These are phyloP conservation scores for Lentinula novae-zelandiae DNA, from an alignment of 1,284 basidiomycete genomes.

Conservation along the genomic window DNA sequence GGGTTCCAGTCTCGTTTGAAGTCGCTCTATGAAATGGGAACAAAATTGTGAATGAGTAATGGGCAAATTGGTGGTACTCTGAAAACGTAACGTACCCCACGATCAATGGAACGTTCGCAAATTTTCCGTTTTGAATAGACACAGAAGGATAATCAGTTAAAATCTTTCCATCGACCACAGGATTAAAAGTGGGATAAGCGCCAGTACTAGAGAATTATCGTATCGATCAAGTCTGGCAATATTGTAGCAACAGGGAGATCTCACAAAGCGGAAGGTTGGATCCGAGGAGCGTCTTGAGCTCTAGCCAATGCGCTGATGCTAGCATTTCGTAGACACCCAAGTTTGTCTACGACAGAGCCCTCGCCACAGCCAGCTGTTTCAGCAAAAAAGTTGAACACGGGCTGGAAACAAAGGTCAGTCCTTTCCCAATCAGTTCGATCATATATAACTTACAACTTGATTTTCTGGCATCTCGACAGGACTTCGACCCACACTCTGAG, in stretches of 20 bases:
- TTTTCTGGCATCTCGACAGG: slow-evolving; percentile 46
- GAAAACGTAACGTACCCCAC: slow-evolving; percentile 49
- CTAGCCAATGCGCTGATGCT: slow-evolving; percentile 45
- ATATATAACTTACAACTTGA: slow-evolving; percentile 36
- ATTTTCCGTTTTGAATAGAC: slow-evolving; percentile 39
- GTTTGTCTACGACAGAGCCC: slow-evolving; percentile 29
- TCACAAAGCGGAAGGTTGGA: slow-evolving; percentile 5
- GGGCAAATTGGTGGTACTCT: background rate
- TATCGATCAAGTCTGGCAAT: too few species aligned
- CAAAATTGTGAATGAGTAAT: background rate
- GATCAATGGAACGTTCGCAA: slow-evolving; percentile 49
- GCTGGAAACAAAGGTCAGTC: slow-evolving; percentile 27
- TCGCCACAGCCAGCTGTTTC: slow-evolving; percentile 42
- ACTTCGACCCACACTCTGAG: slow-evolving; percentile 54
- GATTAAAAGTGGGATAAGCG: slow-evolving; percentile 35
- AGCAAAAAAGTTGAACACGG: slow-evolving; percentile 48
- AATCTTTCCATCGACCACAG: slow-evolving; percentile 46
- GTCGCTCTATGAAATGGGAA: slow-evolving; percentile 1
- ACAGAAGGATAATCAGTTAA: slow-evolving; percentile 45
- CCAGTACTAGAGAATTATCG: slow-evolving; percentile 16
- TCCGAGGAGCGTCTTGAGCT: slow-evolving; percentile 44
- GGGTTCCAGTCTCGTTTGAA: slow-evolving; percentile 12
- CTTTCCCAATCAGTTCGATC: background rate
- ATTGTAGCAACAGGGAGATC: slow-evolving; percentile 16
- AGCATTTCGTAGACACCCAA: slow-evolving; percentile 46